Conservation (phyloP, 768 basidiomycete species). For the Leccinellum rugosiceps region DNA sequence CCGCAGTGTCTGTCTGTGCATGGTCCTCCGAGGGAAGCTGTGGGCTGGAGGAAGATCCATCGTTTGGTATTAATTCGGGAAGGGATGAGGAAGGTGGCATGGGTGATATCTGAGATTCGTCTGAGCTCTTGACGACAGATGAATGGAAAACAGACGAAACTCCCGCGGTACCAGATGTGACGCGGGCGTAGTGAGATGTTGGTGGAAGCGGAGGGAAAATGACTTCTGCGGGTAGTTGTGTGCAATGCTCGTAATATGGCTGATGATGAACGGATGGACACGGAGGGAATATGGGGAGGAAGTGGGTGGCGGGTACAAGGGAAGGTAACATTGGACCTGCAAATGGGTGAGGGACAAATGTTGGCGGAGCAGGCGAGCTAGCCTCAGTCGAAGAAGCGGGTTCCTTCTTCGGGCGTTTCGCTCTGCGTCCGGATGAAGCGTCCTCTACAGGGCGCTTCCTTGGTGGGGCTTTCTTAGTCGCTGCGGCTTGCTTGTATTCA, state of each 20-base stretch:
- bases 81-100: constrained; percentile 40
- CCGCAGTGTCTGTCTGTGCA: constrained; percentile 12
- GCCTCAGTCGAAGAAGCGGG: constrained; percentile 21
- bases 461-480: constrained; percentile 27
- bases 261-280: constrained; percentile 65
- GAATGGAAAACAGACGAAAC: constrained; percentile 22
- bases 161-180: constrained; percentile 15
- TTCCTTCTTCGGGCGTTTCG: constrained; percentile 46
- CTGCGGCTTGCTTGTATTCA: constrained; percentile 32
- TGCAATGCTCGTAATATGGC: constrained; percentile 65
- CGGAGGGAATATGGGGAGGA: constrained; percentile 45
- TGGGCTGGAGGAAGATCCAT: constrained; percentile 68
- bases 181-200: constrained; percentile 39
- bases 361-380: constrained; percentile 19
- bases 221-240: constrained; percentile 56
- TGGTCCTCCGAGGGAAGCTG: constrained; percentile 35
- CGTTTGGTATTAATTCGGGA: constrained; percentile 62
- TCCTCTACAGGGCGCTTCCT: constrained; percentile 42
- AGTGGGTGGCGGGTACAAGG: constrained; percentile 24
- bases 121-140: constrained; percentile 21
- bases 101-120: constrained; percentile 27
- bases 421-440: constrained; percentile 36
- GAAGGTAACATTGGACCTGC: constrained; percentile 19
- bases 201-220: constrained; percentile 74
- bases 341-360: constrained; percentile 20